phyloP scores from a whole-genome alignment of 192 early-diverging fungal species.

The Tieghemiomyces parasiticus region DNA sequence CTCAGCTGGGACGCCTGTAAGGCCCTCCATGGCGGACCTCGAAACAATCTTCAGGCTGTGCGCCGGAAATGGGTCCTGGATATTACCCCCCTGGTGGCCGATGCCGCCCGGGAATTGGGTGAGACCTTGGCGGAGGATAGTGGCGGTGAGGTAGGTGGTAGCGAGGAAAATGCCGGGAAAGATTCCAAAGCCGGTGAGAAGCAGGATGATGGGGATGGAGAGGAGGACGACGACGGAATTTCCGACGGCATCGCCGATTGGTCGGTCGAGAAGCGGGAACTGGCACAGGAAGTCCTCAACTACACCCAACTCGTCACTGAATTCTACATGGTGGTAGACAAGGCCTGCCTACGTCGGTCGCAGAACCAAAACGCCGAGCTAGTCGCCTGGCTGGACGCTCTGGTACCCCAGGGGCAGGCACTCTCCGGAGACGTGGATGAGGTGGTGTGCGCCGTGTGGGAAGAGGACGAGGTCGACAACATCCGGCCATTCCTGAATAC shows the following conservation, averaged over 20 bases:
- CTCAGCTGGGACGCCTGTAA: constrained; percentile 3
- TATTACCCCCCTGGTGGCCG: background rate
- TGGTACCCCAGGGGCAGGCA: background rate
- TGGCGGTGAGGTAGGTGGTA: background rate
- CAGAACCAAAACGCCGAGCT: too few relatives aligned
- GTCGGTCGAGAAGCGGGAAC: background rate
- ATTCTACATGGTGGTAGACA: background rate
- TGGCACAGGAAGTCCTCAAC: background rate
- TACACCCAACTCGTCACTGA: background rate
- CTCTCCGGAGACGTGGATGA: constrained; percentile 1
- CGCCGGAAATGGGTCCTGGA: background rate
- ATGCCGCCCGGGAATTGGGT: background rate
- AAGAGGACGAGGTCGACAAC: background rate
- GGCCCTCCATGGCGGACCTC: background rate
- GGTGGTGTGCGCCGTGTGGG: background rate
- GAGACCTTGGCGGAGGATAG: constrained; percentile 1
- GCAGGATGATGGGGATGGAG: too few relatives aligned
- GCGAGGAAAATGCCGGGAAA: too few relatives aligned
- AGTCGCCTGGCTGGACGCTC: background rate
- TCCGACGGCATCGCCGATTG: too few relatives aligned
- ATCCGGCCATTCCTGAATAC: background rate
- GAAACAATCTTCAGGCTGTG: constrained; percentile 3
- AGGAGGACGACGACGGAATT: too few relatives aligned
- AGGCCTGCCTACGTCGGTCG: too few relatives aligned
- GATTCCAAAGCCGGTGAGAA: too few relatives aligned